Percentiles rank a stretch among this genome's conserved stretches.
These are phyloP conservation scores for Phytophthora europaea DNA, from an alignment of 352 stramenopile genomes.

Conservation along the genomic window DNA sequence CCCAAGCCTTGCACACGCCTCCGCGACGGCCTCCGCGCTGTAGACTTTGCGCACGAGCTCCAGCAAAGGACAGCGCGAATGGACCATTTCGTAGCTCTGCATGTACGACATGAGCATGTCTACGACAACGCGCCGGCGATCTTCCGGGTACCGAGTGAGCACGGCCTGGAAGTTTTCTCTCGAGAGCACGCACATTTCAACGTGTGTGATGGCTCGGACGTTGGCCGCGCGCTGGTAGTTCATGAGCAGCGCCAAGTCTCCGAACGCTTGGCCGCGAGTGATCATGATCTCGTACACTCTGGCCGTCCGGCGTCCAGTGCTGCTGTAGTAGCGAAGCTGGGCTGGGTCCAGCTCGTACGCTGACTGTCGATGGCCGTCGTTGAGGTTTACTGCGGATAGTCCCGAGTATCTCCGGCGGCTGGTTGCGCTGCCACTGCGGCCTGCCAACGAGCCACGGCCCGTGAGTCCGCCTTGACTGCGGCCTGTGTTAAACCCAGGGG, in stretches of 20 bases:
- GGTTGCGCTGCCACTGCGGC: neutral
- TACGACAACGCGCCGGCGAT: constrained; percentile 40
- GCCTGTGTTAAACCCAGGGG: constrained; percentile 8
- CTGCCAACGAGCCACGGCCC: constrained; percentile 2
- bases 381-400: neutral
- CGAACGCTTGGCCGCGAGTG: constrained; percentile 50
- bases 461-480: constrained; percentile 21
- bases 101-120: constrained; percentile 47
- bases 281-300: constrained; percentile 26
- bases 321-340: constrained; percentile 29
- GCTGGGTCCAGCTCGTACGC: constrained; percentile 34
- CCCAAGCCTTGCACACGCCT: constrained; percentile 28
- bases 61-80: constrained; percentile 34
- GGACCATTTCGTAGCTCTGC: constrained; percentile 37
- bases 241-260: constrained; percentile 63
- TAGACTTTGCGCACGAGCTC: constrained; percentile 40
- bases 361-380: constrained; percentile 25
- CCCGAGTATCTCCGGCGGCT: neutral
- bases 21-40: constrained; percentile 27
- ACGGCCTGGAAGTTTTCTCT: constrained; percentile 52
- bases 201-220: constrained; percentile 56
- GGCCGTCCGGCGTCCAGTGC: neutral
- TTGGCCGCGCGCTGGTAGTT: constrained; percentile 61
- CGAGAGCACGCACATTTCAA: constrained; percentile 63
- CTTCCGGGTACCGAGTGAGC: constrained; percentile 43